Evolutionary conservation across 441 rosid species (phyloP).

Genomic region (Sinapis alba): DNA sequence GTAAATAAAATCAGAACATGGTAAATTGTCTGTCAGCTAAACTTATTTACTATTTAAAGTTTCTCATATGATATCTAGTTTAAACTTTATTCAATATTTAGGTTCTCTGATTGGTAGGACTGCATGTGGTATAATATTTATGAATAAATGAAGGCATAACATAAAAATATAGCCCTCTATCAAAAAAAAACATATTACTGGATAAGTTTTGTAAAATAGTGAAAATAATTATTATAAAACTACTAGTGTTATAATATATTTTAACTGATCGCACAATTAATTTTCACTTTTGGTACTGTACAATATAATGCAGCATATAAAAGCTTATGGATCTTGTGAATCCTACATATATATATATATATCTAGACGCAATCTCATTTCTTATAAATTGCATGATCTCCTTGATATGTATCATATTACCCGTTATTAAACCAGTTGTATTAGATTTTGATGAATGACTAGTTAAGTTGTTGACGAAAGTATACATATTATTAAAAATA

Average conservation of each 20-base stretch:
- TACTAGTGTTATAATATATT: background rate
- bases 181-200: background rate
- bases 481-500: background rate
- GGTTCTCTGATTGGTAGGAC: background rate
- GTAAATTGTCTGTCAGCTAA: background rate
- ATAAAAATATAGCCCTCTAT: too few species aligned
- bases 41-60: background rate
- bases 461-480: background rate
- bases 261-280: background rate
- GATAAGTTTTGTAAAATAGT: background rate
- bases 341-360: background rate
- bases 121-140: background rate
- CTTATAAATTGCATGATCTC: background rate
- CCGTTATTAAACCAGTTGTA: background rate
- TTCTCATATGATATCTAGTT: background rate
- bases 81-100: background rate
- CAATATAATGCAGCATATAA: background rate
- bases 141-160: background rate
- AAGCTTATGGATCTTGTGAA: background rate
- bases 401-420: background rate
- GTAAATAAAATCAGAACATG: constrained; percentile 3
- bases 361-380: background rate
- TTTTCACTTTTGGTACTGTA: background rate
- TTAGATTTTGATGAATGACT: background rate
- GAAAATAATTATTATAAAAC: background rate